A percentile compares a stretch with the other conserved stretches of the same genome.
These are phyloP conservation scores for Jatropha podagrica DNA, from an alignment of 441 rosid genomes.

Conservation along the genomic window DNA sequence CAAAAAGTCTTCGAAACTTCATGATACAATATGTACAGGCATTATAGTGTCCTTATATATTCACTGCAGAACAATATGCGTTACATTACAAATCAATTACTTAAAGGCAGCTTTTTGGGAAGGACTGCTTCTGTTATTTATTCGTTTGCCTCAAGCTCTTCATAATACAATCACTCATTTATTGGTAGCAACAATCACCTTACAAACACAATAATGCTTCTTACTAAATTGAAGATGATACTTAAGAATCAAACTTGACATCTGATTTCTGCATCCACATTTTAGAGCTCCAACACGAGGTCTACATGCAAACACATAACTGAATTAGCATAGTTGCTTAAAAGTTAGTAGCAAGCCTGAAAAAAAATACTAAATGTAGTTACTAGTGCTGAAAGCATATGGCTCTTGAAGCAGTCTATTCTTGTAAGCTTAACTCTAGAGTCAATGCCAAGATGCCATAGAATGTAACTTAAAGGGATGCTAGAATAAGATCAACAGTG, in stretches of 20 bases:
- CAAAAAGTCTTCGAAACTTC: not conserved
- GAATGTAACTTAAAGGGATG: not conserved
- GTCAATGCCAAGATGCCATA: no score
- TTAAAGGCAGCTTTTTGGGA: conserved; percentile 23
- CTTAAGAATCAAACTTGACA: conserved; percentile 1
- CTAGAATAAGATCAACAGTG: not conserved
- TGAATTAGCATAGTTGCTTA: conserved; percentile 17
- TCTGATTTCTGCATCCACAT: conserved; percentile 25
- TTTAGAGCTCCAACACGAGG: conserved; percentile 74
- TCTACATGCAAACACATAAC: conserved; percentile 38
- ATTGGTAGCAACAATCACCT: conserved; percentile 20
- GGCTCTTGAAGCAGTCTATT: not conserved
- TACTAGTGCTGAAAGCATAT: not conserved
- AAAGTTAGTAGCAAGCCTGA: conserved; percentile 7
- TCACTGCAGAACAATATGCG: not conserved
- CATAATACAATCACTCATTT: conserved; percentile 28
- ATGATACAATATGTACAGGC: not conserved
- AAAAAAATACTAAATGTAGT: not conserved
- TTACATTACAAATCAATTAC: conserved; percentile 25
- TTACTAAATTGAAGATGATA: conserved; percentile 15
- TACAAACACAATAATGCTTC: conserved; percentile 21
- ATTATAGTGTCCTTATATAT: conserved; percentile 11
- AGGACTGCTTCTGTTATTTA: conserved; percentile 33
- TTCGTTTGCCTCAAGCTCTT: conserved; percentile 20
- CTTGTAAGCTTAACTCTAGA: not conserved